Percentiles rank a stretch among this genome's conserved stretches.
Conservation (phyloP, 108 stramenopile genomes). For the Nannochloropsis oceanica region DNA sequence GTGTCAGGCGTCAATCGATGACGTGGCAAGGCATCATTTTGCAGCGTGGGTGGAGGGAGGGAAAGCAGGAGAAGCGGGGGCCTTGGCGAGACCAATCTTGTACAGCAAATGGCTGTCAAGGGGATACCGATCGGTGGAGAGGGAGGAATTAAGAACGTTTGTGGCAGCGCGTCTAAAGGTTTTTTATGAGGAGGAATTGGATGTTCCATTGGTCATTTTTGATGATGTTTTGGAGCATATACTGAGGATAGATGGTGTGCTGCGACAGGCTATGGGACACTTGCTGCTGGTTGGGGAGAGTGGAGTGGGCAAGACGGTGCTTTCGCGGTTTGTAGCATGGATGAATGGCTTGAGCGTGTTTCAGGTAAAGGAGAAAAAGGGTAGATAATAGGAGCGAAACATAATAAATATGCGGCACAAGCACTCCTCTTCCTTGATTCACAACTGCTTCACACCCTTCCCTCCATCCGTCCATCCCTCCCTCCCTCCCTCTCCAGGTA, state of each 20-base stretch:
- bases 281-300: constrained; percentile 77
- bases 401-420: no score
- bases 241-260: constrained; percentile 47
- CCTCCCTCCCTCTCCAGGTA: background rate
- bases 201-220: constrained; percentile 88
- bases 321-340: constrained; percentile 77
- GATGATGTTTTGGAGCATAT: constrained; percentile 83
- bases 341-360: constrained; percentile 93
- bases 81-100: constrained; percentile 69
- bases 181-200: constrained; percentile 96
- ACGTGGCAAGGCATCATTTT: constrained; percentile 25
- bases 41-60: constrained; percentile 47
- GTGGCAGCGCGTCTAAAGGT: constrained; percentile 67
- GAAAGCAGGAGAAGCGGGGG: constrained; percentile 49
- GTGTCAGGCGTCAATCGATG: constrained; percentile 29
- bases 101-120: constrained; percentile 84
- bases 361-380: constrained; percentile 74
- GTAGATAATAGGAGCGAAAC: background rate
- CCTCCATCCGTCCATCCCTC: background rate
- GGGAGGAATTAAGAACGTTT: constrained; percentile 66
- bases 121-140: constrained; percentile 56
- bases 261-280: constrained; percentile 47
- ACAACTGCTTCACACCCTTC: background rate
- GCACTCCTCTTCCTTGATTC: background rate
- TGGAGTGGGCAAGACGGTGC: constrained; percentile 82